These are phyloP conservation scores for Hemisphaericaspora xylofermentans DNA, from an alignment of 1,139 yeast genomes.

Conservation along the genomic window DNA sequence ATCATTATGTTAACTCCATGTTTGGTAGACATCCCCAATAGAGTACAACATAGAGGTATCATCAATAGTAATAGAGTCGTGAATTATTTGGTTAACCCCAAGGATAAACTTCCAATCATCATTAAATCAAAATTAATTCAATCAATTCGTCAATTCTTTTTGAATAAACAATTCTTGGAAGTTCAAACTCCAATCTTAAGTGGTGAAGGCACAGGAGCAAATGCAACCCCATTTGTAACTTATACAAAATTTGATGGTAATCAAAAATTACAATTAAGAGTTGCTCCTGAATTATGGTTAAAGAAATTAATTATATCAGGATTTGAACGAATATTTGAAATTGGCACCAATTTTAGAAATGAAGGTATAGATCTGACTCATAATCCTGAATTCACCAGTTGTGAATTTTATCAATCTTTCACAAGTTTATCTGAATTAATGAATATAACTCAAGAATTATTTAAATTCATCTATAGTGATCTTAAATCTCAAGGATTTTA, in stretches of 20 bases:
- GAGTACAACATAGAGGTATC: constrained; percentile 51
- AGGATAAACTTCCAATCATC: constrained; percentile 48
- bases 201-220: constrained; percentile 78
- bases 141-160: constrained; percentile 57
- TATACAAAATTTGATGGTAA: constrained; percentile 39
- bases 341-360: constrained; percentile 83
- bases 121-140: constrained; percentile 56
- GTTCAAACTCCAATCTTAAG: constrained; percentile 87
- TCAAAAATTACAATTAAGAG: constrained; percentile 56
- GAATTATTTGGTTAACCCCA: constrained; percentile 64
- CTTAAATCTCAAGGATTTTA: constrained; percentile 16
- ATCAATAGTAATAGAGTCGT: constrained; percentile 70
- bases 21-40: constrained; percentile 62
- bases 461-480: constrained; percentile 35
- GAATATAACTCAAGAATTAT: constrained; percentile 58
- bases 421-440: constrained; percentile 70
- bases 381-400: constrained; percentile 91
- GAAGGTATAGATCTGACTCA: constrained; percentile 94
- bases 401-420: constrained; percentile 88
- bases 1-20: constrained; percentile 64
- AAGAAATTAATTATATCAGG: constrained; percentile 82
- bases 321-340: constrained; percentile 80
- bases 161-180: constrained; percentile 61
- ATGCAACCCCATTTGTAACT: constrained; percentile 80
- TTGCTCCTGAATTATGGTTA: constrained; percentile 95